Evolutionary conservation across 768 basidiomycete species (phyloP), one percentile per base, ranked within the genome.

Genomic region (Hypholoma sublateritium): DNA sequence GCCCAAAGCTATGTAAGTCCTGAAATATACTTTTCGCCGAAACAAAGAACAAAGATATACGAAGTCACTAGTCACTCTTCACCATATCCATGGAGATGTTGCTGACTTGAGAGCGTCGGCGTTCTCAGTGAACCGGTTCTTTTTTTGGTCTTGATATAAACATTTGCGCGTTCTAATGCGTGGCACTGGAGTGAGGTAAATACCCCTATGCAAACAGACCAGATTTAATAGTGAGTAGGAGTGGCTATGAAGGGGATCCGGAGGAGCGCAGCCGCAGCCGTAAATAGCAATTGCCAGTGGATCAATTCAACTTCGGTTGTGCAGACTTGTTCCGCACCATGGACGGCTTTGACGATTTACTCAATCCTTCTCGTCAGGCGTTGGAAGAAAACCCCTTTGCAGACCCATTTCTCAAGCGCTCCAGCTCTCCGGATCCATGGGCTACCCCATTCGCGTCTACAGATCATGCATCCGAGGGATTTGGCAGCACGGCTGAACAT

Each of bases 311-410:
- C 36, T 50, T 39, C 22, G 46, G 24, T 45, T 16, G n/a, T 19
- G 47, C 24, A 36, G 16, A 28, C 28, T 49, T 48, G 47, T 41
- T 42, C 46, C 51, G 34, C 17, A 60, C 46, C 63, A 91, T 91
- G 89, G 88, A 89, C 70, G 75, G 81, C 65, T 92, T 92, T 69
- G 89, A 91, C 74, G 89, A 92, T 71, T 70, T 92, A 47, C 78
- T 92, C 35, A 76, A 75, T 11, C 78, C 82, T 51, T 86, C 87
- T 24, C 80, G 82, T 62, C 76, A 71, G 62, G 78, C 74, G 37
- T 74, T 90, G n/a, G 87, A 89, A 67, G 80, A 84, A 55, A 91
- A 91, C 63, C 89, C 89, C 0, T 91, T 92, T 58, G 83, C 83
- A 37, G 84, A 88, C 67, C 86, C 87, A 4, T 90, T 89, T 62